Evolutionary conservation across 495 filamentous ascomycete species (phyloP), one percentile per base, ranked within the genome.

Genomic region (Trypethelium eluteriae): DNA sequence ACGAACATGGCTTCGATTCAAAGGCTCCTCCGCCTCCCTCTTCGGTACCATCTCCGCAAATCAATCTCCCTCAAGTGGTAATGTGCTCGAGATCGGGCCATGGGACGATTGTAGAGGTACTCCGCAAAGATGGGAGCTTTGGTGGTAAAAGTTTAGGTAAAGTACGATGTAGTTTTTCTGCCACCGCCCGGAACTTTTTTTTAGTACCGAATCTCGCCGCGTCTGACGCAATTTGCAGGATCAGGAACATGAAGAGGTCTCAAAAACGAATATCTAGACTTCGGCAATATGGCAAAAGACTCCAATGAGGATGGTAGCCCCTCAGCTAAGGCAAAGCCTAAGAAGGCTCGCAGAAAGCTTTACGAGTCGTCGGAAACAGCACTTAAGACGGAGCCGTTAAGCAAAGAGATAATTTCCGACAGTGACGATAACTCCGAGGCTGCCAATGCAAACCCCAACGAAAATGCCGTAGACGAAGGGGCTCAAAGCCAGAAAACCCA

Each of bases 381-480:
- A 39, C 12, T 44, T 2, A 63, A 39, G 32, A 35, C n/a, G 11
- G 38, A 7, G 14, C n/a, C 38, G 4, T 66, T 44, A 66, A 62
- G 41, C 46, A 47, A 57, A 25, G 39, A 41, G 44, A 35, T 62
- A 35, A 53, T 49, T 35, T 12, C 32, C 12, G 41, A 49, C 11
- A 39, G 39, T 46, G 41, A 65, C 32, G 61, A 18, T 3, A 65
- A 70, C 50, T 67, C 68, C 32, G 68, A 67, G 9, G 41, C 56
- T 50, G 68, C 64, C 2, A 62, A 64, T 59, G 62, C 41, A 35
- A 9, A 50, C 16, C 36, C 47, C 18, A 6, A 67, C n/a, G 38
- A 61, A 11, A 16, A 41, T 39, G 35, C n/a, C 14, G 65, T 5
- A 18, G 7, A 7, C 7, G 36, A 7, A 3, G 18, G 36, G 53